Evolutionary conservation across 2,329 filamentous ascomycete species (phyloP), one percentile per base, ranked within the genome.

Genomic region (Acrodontium crateriforme): DNA sequence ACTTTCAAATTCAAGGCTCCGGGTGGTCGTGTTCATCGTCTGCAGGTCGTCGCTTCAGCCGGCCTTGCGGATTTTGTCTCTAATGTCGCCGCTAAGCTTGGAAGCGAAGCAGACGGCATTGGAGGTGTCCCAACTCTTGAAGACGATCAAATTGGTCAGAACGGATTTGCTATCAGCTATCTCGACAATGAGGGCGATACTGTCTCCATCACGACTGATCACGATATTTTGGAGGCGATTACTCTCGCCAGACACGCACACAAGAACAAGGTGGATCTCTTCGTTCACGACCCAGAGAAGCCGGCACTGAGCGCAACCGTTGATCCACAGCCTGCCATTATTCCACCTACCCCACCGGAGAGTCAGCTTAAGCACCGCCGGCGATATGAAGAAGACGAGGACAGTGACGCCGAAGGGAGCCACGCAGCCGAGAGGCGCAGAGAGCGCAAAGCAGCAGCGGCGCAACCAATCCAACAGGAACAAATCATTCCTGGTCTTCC

Each of bases 1-100:
- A 74, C 87, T 3, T 98, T 98, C 74, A 98, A 98, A 57, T 98
- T 98, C 70, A 95, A 95, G 64, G 84, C 89, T 2, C 89, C 89
- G 2, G 85, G 82, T 43, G 89, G 87, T 24, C 81, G 89, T 28
- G 85, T 95, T 11, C 89, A 98, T 56, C 75, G 89, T 30, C 62
- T 98, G 27, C 89, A 95, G 48, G 76, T 94, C 16, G 65, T 74
- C 29, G 78, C 84, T 8, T 72, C 78, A 13, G 72, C 82, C 30
- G 89, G 89, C 22, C 73, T 98, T 37, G 71, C 70, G 12, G 73
- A 82, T 22, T 74, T 98, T 34, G 74, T 95, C 16, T 55, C 66
- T 15, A 74, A 71, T 33, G 83, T 98, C 5, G 73, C 74, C 5
- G 67, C 74, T 31, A 98, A 98, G 62, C 72, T 98, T 9, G 87